Percentiles rank a stretch among this genome's conserved stretches.
These are phyloP conservation scores for Diaporthe batatas DNA, from an alignment of 2,329 filamentous ascomycete species.

Conservation along the genomic window DNA sequence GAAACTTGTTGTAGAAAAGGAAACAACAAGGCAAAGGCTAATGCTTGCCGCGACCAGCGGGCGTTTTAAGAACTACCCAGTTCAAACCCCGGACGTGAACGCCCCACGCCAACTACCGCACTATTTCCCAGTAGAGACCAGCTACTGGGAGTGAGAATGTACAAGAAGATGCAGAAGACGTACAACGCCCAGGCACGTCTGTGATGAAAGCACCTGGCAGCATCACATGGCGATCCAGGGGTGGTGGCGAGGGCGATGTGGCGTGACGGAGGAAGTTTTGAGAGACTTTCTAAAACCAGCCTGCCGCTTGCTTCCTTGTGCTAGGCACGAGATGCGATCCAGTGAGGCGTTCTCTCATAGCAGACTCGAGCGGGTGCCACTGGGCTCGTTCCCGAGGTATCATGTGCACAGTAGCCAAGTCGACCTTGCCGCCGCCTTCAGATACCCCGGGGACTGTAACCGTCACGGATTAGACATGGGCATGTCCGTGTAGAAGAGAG, in stretches of 20 bases:
- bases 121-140: conserved; percentile 15
- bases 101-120: conserved; percentile 20
- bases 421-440: conserved; percentile 4
- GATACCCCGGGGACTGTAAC: conserved; percentile 11
- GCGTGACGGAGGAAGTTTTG: background rate
- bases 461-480: conserved; percentile 32
- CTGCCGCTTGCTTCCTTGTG: background rate
- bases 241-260: background rate
- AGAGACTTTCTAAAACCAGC: too few relatives aligned
- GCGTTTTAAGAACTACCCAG: background rate
- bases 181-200: background rate
- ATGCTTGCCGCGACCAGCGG: conserved; percentile 32
- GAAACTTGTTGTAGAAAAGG: conserved; percentile 1
- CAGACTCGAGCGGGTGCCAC: background rate
- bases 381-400: background rate
- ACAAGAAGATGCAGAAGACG: conserved; percentile 33
- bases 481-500: conserved; percentile 34
- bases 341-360: background rate
- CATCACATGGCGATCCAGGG: conserved; percentile 12
- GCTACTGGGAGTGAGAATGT: conserved; percentile 28
- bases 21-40: conserved; percentile 6
- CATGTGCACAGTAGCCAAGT: background rate
- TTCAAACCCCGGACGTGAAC: conserved; percentile 27
- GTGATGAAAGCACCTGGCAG: conserved; percentile 32
- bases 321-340: conserved; percentile 14